Percentiles rank a stretch among this genome's conserved stretches.
Evolutionary conservation across 2,329 filamentous ascomycete species (phyloP).

Genomic region (Aspergillus carbonarius): DNA sequence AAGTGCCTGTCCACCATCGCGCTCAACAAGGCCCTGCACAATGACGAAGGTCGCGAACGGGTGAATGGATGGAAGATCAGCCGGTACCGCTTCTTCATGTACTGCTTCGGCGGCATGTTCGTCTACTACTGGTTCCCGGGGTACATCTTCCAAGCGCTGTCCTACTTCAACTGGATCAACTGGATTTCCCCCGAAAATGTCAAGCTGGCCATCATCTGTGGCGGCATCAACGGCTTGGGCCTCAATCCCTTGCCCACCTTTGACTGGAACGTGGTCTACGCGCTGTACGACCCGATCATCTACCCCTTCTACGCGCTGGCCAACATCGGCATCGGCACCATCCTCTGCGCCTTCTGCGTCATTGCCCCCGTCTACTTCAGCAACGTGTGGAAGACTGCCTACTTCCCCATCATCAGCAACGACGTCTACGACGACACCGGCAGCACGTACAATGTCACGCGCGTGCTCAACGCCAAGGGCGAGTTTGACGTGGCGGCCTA

Average conservation of each 20-base stretch:
- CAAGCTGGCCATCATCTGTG: conserved; percentile 5
- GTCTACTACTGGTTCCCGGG: conserved; percentile 10
- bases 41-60: background rate
- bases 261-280: conserved; percentile 10
- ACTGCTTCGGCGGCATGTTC: conserved; percentile 8
- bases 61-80: conserved; percentile 3
- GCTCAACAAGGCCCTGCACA: conserved; percentile 9
- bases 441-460: conserved; percentile 1
- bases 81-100: conserved; percentile 9
- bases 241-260: conserved; percentile 10
- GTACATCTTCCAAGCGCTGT: conserved; percentile 5
- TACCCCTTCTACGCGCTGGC: conserved; percentile 6
- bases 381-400: conserved; percentile 7
- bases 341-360: background rate
- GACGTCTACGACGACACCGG: conserved; percentile 7
- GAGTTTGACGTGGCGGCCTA: conserved; percentile 2
- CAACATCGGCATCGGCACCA: conserved; percentile 1
- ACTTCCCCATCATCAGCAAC: conserved; percentile 11
- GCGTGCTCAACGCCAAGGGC: conserved; percentile 3
- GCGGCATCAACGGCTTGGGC: conserved; percentile 1
- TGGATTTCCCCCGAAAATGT: conserved; percentile 10
- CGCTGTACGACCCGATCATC: conserved; percentile 2
- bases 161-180: conserved; percentile 13
- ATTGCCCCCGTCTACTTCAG: conserved; percentile 5
- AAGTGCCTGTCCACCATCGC: conserved; percentile 6